Conservation (phyloP, 768 basidiomycete species). For the Leccinellum rugosiceps region DNA sequence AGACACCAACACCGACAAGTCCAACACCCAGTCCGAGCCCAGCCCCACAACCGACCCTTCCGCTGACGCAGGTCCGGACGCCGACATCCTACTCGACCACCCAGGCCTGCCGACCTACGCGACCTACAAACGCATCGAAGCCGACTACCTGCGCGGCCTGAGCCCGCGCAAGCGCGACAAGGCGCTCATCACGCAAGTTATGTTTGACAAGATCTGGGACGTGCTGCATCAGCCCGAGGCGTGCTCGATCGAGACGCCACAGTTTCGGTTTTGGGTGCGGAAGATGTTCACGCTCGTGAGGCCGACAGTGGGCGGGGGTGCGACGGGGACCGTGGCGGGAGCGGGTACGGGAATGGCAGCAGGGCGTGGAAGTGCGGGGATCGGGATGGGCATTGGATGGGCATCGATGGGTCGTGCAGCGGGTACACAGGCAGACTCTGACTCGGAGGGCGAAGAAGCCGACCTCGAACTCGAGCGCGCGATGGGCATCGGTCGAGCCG, state of each 20-base stretch:
- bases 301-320: not conserved
- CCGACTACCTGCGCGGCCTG: slow-evolving; percentile 55
- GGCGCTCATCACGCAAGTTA: slow-evolving; percentile 65
- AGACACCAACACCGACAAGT: not conserved
- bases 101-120: slow-evolving; percentile 60
- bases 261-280: slow-evolving; percentile 81
- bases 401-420: not conserved
- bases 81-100: slow-evolving; percentile 13
- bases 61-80: not conserved
- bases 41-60: not conserved
- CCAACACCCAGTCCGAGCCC: not conserved
- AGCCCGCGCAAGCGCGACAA: slow-evolving; percentile 59
- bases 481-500: slow-evolving; percentile 15
- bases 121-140: slow-evolving; percentile 58
- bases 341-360: not conserved
- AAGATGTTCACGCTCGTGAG: slow-evolving; percentile 68
- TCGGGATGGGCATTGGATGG: not conserved
- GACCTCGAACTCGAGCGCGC: slow-evolving; percentile 17
- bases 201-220: slow-evolving; percentile 73
- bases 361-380: not conserved
- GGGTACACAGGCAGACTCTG: not conserved
- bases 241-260: slow-evolving; percentile 49
- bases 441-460: slow-evolving; percentile 3
- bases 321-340: slow-evolving; percentile 17
- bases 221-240: slow-evolving; percentile 54